Percentiles rank a stretch among this genome's conserved stretches.
Evolutionary conservation across 1,284 basidiomycete species (phyloP).

Genomic region (Ustilago vetiveriae): DNA sequence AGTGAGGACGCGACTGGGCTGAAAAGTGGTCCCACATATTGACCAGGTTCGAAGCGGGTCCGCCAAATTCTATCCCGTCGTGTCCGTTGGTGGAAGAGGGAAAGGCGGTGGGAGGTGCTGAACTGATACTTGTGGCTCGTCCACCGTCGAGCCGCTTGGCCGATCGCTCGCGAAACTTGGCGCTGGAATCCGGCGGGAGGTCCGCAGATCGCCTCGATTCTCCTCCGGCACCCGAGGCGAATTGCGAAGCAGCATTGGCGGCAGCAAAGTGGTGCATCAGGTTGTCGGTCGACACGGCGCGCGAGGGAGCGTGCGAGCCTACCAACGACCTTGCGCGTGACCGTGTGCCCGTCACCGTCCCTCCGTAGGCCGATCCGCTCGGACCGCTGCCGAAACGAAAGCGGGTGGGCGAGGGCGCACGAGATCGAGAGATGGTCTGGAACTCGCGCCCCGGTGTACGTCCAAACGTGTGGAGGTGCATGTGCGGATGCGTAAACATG

Average conservation of each 20-base stretch:
- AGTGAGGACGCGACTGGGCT: constrained; percentile 31
- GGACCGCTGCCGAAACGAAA: constrained; percentile 38
- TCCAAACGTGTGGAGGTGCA: constrained; percentile 6
- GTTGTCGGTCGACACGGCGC: constrained; percentile 53
- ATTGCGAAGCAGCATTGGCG: constrained; percentile 1
- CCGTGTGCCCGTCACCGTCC: constrained; percentile 50
- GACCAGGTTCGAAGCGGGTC: constrained; percentile 22
- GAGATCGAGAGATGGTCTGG: constrained; percentile 57
- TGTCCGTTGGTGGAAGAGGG: constrained; percentile 4
- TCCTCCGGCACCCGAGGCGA: background rate
- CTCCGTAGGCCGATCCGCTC: constrained; percentile 5
- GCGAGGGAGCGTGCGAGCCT: constrained; percentile 35
- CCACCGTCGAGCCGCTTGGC: constrained; percentile 46
- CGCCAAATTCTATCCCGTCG: constrained; percentile 6
- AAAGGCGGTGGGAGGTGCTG: constrained; percentile 36
- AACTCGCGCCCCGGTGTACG: constrained; percentile 27
- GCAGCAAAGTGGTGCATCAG: constrained; percentile 39
- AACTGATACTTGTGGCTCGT: constrained; percentile 40
- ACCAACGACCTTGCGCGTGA: constrained; percentile 54
- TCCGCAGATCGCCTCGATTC: constrained; percentile 41
- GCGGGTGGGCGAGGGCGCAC: constrained; percentile 54
- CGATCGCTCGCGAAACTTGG: constrained; percentile 47
- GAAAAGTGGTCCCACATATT: constrained; percentile 47
- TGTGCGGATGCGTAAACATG: constrained; percentile 36
- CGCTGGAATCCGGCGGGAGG: constrained; percentile 53